Evolutionary conservation across 2,329 filamentous ascomycete genomes (phyloP), one percentile per base, ranked within the genome.

Genomic region (Lasiodiplodia theobromae): DNA sequence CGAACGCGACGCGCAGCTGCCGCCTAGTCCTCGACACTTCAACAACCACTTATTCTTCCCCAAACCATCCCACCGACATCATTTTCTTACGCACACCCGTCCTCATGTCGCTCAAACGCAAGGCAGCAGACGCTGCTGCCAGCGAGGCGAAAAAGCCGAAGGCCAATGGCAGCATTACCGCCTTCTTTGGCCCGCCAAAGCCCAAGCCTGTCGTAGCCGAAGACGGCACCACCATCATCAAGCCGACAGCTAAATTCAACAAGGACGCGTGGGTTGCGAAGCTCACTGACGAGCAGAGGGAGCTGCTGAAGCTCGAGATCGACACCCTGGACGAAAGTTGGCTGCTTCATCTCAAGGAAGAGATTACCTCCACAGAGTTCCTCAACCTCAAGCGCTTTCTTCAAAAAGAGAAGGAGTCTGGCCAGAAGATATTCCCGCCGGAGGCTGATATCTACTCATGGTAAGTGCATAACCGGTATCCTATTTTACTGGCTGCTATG

Each of bases 381-480:
- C 83, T 99, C 57, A 88, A 92, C 2, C 82, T 99, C 72, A 99
- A 99, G 85, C 86, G 87, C 63, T 99, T 97, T 79, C 82, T 99
- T 66, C 89, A 92, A 76, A 87, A 87, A 66, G 96, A 99, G 82
- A 87, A 90, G 66, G 86, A 87, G 18, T 85, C 86, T 1, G 90
- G 91, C 2, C 91, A 89, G 81, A 94, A 91, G 75, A 87, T 97
- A 73, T 99, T 96, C 75, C 96, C 96, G 3, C 95, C 95, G 0
- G 86, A 89, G 73, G 87, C 93, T 72, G 95, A 99, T 74, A 89
- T 99, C 14, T 99, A 99, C 81, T 96, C 93, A 72, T 99, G 96
- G 96, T 97, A 84, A 68, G 86, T 72, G 14, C 44, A 63, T 47
- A 25, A 7, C 5, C 6, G 23, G n/a, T 4, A 14, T 23, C 14